Evolutionary conservation across 2,329 filamentous ascomycete genomes (phyloP), one percentile per base, ranked within the genome.

Genomic region (Cladosporium colombiae): DNA sequence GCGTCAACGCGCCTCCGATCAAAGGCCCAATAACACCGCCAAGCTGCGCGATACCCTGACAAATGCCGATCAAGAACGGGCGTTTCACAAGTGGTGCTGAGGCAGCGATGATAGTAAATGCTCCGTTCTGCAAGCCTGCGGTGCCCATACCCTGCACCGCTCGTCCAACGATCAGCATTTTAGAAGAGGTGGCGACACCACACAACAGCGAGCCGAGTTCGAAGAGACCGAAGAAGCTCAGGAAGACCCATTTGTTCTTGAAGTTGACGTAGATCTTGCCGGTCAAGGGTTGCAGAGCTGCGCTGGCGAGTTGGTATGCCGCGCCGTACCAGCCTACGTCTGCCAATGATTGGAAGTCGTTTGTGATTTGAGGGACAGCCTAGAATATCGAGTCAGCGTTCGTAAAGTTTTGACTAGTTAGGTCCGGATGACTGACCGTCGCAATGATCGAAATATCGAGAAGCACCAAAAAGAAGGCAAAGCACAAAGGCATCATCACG

Each of bases 111-210:
- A 69, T 70, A 2, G 66, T 67, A 18, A 68, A 63, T 5, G 68
- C 65, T 25, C 69, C 69, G 31, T 66, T 69, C 37, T 66, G 62
- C 18, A 70, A 35, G 0, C 83, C 86, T 0, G 85, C 80, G 0
- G 78, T 79, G 1, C 85, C 85, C 0, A 83, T 68, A 0, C 85
- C 86, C 0, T 85, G 83, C 2, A 88, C 74, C 3, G 83, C 81
- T 6, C 85, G 81, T 1, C 84, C 84, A 14, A 82, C 72, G 59
- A 88, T 87, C 62, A 88, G 81, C 78, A 84, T 84, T 0, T 75
- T 68, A 0, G 84, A 85, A 3, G 78, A 82, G 0, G 71, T 76
- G 0, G 86, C 81, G 1, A 61, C 80, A 69, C 64, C 86, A 68
- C 85, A 87, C 16, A 88, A 73, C 3, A 84, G 70, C 0, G 83